Evolutionary conservation across 1,284 basidiomycete species (phyloP), one percentile per base, ranked within the genome.

Genomic region (Baeospora myosura): DNA sequence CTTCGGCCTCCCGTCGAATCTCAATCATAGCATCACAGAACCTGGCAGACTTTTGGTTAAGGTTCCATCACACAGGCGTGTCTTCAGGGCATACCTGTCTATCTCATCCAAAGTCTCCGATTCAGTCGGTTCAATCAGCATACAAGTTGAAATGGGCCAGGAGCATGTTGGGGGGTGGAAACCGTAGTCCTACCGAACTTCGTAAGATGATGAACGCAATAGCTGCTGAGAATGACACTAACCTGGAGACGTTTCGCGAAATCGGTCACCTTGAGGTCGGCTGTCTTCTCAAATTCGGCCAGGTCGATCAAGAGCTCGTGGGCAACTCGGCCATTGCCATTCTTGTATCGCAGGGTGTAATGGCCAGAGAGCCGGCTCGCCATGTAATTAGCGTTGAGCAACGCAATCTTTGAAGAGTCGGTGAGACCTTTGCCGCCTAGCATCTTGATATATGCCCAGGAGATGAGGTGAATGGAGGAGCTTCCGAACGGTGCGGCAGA

Each of bases 371-470:
- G 77, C 36, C 91, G 78, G 53, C 84, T 74, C 8, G 94, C 93
- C 74, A 98, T 96, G 64, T 98, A 98, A 66, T 98, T 98, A 44
- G 95, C 95, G 56, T 86, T 96, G 38, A 98, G 75, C 21, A 98
- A 73, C 2, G 95, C 89, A 22, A 89, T 68, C 56, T 88, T 88
- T 6, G 93, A 89, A 3, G 91, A 83, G 50, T 90, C 76, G 30
- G 81, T 79, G 31, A 98, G 75, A 12, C 94, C 95, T 44, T 77
- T 66, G 17, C 93, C 94, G 24, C 95, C 95, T 23, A 98, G 81
- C 95, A 98, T 97, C 71, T 90, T 92, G 71, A 94, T 88, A 63
- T 93, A 94, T 12, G 92, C 90, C 95, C 95, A 98, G 1, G 95
- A 97, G 59, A 98, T 98, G 48, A 95, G 77, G 41, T 93, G 81